These are phyloP conservation scores for Ogataea zsoltii DNA, from an alignment of 805 yeast species.

Conservation along the genomic window DNA sequence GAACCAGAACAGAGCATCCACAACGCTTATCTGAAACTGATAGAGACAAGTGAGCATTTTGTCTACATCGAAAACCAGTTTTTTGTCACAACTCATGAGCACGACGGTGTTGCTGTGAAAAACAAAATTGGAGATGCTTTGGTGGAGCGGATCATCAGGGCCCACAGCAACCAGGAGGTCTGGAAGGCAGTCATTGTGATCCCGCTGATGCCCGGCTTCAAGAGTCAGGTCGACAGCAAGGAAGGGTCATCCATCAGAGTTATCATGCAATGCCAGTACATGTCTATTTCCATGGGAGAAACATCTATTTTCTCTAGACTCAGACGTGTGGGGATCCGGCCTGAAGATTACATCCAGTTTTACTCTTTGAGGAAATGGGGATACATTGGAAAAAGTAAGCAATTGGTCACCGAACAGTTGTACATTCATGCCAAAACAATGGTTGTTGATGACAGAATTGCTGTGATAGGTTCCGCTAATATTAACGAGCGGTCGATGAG, in stretches of 20 bases:
- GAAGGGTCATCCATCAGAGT: constrained; percentile 95
- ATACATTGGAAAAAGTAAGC: constrained; percentile 71
- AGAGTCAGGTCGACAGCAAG: constrained; percentile 86
- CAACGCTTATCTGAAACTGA: constrained; percentile 85
- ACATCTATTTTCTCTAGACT: constrained; percentile 85
- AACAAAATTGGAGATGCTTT: constrained; percentile 95
- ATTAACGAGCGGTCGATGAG: constrained; percentile 96
- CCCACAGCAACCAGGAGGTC: constrained; percentile 67
- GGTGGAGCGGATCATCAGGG: constrained; percentile 92
- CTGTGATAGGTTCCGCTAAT: constrained; percentile 96
- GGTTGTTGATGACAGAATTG: constrained; percentile 90
- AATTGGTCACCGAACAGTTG: constrained; percentile 83
- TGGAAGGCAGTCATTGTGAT: constrained; percentile 94
- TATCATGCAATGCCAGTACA: constrained; percentile 94
- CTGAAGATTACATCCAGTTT: constrained; percentile 89
- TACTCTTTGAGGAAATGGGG: constrained; percentile 96
- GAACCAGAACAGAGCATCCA: constrained; percentile 88
- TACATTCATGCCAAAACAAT: constrained; percentile 92
- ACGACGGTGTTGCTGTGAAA: constrained; percentile 80
- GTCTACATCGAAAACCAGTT: constrained; percentile 96
- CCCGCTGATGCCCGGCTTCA: constrained; percentile 98
- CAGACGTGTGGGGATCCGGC: constrained; percentile 76
- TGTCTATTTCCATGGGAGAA: constrained; percentile 88
- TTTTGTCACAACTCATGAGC: constrained; percentile 84
- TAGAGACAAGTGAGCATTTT: constrained; percentile 90